phyloP scores from a whole-genome alignment of 768 basidiomycete species.

The Hysterangium stoloniferum region DNA sequence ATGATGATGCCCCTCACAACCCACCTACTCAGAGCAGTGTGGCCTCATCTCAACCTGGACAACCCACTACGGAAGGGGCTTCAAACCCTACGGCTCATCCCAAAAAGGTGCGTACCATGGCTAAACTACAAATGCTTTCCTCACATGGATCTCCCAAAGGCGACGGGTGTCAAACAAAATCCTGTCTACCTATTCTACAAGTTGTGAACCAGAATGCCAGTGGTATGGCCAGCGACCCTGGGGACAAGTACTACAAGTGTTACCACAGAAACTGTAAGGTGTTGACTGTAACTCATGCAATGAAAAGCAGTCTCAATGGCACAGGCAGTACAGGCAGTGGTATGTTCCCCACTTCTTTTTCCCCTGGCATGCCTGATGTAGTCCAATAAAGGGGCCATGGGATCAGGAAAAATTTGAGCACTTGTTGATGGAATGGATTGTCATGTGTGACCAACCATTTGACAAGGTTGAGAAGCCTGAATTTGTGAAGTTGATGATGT shows the following conservation, averaged over 20 bases:
- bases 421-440: conserved; percentile 1
- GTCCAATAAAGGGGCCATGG: not conserved
- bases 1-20: no score
- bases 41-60: no score
- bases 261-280: conserved; percentile 16
- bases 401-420: conserved; percentile 2
- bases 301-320: conserved; percentile 3
- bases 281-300: conserved; percentile 13
- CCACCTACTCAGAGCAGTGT: no score
- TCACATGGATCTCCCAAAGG: no score
- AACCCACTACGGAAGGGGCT: no score
- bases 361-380: not conserved
- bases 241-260: conserved; percentile 20
- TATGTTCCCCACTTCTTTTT: not conserved
- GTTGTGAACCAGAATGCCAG: conserved; percentile 7
- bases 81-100: no score
- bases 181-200: no score
- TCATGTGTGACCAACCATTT: conserved; percentile 10
- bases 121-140: no score
- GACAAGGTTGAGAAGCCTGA: conserved; percentile 10
- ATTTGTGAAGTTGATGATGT: conserved; percentile 5
- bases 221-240: conserved; percentile 11
- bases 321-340: not conserved
- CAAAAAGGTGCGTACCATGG: no score
- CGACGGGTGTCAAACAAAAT: no score